Percentiles rank a stretch among this genome's conserved stretches.
phyloP scores from a whole-genome alignment of 2,329 filamentous ascomycete genomes.

The Exophiala alcalophila region DNA sequence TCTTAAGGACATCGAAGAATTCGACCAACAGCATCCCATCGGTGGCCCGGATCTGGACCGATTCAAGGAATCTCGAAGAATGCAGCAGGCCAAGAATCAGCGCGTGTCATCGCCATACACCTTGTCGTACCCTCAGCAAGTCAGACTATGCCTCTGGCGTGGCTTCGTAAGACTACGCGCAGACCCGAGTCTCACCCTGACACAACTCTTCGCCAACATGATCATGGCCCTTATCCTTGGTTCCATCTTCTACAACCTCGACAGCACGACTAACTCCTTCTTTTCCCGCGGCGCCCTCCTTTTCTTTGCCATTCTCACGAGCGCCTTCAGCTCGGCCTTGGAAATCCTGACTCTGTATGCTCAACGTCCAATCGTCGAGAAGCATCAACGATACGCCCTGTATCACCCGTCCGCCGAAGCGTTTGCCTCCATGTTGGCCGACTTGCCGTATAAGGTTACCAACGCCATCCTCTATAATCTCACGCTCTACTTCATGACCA shows the following conservation, averaged over 20 bases:
- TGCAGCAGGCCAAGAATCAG: slow-evolving; percentile 44
- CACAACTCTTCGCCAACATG: slow-evolving; percentile 60
- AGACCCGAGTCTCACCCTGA: slow-evolving; percentile 61
- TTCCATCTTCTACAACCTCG: slow-evolving; percentile 66
- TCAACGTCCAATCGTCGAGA: slow-evolving; percentile 88
- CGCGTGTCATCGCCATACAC: slow-evolving; percentile 56
- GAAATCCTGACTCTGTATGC: slow-evolving; percentile 75
- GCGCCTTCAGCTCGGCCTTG: slow-evolving; percentile 60
- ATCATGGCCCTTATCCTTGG: slow-evolving; percentile 61
- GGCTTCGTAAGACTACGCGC: slow-evolving; percentile 66
- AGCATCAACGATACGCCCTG: slow-evolving; percentile 79
- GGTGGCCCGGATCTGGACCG: slow-evolving; percentile 41
- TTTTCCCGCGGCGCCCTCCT: slow-evolving; percentile 63
- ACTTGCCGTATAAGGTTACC: slow-evolving; percentile 76
- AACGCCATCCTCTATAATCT: slow-evolving; percentile 76
- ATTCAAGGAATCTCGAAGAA: slow-evolving; percentile 42
- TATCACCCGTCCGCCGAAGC: slow-evolving; percentile 89
- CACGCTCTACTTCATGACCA: slow-evolving; percentile 81
- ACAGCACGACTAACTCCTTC: slow-evolving; percentile 56
- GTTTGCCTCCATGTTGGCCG: slow-evolving; percentile 77
- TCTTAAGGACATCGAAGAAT: slow-evolving; percentile 44
- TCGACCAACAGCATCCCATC: slow-evolving; percentile 43
- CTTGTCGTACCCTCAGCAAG: slow-evolving; percentile 53
- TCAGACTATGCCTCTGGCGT: slow-evolving; percentile 55
- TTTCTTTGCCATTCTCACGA: slow-evolving; percentile 65